These are phyloP conservation scores for Lactarius indigo DNA, from an alignment of 768 basidiomycete species.

Conservation along the genomic window DNA sequence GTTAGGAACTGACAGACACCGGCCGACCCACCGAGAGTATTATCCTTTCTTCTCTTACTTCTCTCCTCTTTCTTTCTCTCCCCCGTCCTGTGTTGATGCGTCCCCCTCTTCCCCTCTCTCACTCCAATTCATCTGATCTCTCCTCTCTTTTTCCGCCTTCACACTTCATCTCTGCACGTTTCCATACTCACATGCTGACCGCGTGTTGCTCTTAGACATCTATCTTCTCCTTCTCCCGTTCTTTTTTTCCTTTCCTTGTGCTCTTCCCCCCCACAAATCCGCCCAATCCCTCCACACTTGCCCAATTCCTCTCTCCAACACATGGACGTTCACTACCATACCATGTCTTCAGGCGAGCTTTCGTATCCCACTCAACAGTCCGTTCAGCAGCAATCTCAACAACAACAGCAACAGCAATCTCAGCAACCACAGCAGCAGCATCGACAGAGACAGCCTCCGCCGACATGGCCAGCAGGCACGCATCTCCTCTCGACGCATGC, in stretches of 20 bases:
- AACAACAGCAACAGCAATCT: constrained; percentile 3
- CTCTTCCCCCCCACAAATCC: constrained; percentile 15
- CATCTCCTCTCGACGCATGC: constrained; percentile 27
- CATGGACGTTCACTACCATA: constrained; percentile 31
- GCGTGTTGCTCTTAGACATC: constrained; percentile 20
- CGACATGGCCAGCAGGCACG: constrained; percentile 26
- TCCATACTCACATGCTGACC: constrained; percentile 23
- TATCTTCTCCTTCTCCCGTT: constrained; percentile 10
- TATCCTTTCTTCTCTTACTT: not conserved
- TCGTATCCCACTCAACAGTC: constrained; percentile 34
- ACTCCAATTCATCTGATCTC: constrained; percentile 16
- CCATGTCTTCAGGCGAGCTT: constrained; percentile 31
- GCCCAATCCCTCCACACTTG: constrained; percentile 5
- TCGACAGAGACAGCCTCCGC: constrained; percentile 32
- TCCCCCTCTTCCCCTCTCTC: constrained; percentile 10
- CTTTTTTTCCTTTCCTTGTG: constrained; percentile 7
- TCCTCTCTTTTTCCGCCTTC: constrained; percentile 24
- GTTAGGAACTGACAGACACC: constrained; percentile 4
- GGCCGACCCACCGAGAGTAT: not conserved
- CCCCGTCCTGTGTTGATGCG: constrained; percentile 15
- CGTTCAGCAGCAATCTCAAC: constrained; percentile 26
- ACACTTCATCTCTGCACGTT: constrained; percentile 21
- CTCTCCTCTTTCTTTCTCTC: not conserved
- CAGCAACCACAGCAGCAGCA: constrained; percentile 10
- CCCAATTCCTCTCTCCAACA: constrained; percentile 15